A percentile compares a stretch with the other conserved stretches of the same genome.
phyloP scores from a whole-genome alignment of 345 rosid genomes.

The Cardamine occulta region DNA sequence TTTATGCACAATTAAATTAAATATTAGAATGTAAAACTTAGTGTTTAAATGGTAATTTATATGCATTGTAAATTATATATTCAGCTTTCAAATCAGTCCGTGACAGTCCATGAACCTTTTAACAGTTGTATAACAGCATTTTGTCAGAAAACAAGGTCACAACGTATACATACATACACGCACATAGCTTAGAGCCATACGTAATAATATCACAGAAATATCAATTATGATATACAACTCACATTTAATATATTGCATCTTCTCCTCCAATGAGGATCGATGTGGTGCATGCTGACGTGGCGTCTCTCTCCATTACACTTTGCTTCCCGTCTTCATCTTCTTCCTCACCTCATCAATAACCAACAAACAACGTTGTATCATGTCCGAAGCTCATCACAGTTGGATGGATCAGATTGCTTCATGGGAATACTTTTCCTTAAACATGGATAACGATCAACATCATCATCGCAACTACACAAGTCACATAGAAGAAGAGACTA shows the following conservation, averaged over 20 bases:
- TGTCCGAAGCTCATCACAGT: conserved; percentile 34
- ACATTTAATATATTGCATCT: conserved; percentile 22
- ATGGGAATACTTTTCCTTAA: conserved; percentile 31
- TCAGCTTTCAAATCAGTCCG: conserved; percentile 43
- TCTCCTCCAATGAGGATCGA: conserved; percentile 30
- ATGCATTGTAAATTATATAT: not conserved
- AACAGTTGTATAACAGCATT: conserved; percentile 47
- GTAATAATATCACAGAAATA: conserved; percentile 28
- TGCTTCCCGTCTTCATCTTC: conserved; percentile 24
- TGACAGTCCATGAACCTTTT: conserved; percentile 42
- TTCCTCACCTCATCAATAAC: conserved; percentile 20
- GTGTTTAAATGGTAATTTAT: not conserved
- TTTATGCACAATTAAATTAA: not conserved
- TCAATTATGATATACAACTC: conserved; percentile 22
- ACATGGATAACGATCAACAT: conserved; percentile 14
- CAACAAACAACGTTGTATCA: conserved; percentile 25
- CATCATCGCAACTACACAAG: conserved; percentile 10
- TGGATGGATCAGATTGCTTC: conserved; percentile 39
- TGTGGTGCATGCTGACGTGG: conserved; percentile 21
- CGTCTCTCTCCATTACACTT: conserved; percentile 34
- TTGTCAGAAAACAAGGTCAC: conserved; percentile 47
- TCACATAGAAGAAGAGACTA: conserved; percentile 24
- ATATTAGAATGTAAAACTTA: not conserved
- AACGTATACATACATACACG: conserved; percentile 37
- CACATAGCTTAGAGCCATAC: conserved; percentile 36